Percentiles rank a stretch among this genome's conserved stretches.
Evolutionary conservation across 2,329 filamentous ascomycete genomes (phyloP).

Genomic region (Claviceps arundinis): DNA sequence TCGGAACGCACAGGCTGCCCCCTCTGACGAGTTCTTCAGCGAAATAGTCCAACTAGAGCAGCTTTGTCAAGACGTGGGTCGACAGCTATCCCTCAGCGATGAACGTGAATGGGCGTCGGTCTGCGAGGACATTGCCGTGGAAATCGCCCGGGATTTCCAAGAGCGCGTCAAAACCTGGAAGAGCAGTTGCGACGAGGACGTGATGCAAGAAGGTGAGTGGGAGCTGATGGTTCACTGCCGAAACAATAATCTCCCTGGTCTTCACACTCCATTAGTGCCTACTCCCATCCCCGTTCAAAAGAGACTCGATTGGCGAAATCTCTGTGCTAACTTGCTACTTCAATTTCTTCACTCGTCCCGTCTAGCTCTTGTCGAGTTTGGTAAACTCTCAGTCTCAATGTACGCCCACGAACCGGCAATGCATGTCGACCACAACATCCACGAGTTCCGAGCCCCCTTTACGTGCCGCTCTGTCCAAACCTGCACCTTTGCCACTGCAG

Average conservation of each 20-base stretch:
- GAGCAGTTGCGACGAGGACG: neutral
- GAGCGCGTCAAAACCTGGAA: neutral
- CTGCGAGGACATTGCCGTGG: neutral
- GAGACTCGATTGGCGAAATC: neutral
- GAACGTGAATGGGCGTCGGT: neutral
- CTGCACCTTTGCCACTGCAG: slow-evolving; percentile 1
- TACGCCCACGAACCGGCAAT: slow-evolving; percentile 3
- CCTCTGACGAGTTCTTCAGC: slow-evolving; percentile 3
- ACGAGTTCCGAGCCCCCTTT: slow-evolving; percentile 4
- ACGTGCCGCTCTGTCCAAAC: neutral
- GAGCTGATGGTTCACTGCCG: neutral
- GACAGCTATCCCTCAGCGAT: neutral
- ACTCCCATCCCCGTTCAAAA: too few species aligned
- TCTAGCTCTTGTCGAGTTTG: slow-evolving; percentile 2
- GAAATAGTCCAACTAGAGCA: slow-evolving; percentile 3
- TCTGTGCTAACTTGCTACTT: neutral
- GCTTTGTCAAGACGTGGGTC: neutral
- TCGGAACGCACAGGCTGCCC: neutral
- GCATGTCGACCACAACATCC: slow-evolving; percentile 2
- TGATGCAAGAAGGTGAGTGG: slow-evolving; percentile 1
- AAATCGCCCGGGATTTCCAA: neutral
- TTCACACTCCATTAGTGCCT: too few species aligned
- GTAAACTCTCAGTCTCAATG: neutral
- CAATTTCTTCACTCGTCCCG: neutral
- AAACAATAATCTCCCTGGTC: too few species aligned